Evolutionary conservation across 306 rosid species (phyloP).

Genomic region (Chamaecrista fasciculata): DNA sequence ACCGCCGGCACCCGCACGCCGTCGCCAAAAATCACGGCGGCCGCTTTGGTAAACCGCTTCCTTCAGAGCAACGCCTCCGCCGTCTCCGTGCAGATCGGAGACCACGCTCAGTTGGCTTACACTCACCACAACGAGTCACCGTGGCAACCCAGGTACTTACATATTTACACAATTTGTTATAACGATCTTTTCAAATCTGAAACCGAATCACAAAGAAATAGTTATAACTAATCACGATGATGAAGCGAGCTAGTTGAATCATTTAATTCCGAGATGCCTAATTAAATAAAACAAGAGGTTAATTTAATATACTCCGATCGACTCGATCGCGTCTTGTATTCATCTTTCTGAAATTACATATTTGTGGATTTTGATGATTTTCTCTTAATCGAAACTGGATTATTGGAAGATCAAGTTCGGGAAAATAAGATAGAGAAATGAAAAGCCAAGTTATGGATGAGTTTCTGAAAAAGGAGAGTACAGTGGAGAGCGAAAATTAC

Average conservation of each 20-base stretch:
- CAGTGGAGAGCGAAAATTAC: too few relatives aligned
- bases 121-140: constrained; percentile 71
- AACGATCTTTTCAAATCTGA: too few relatives aligned
- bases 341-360: background rate
- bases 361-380: constrained; percentile 2
- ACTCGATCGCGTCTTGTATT: background rate
- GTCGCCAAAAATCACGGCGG: constrained; percentile 68
- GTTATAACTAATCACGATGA: too few relatives aligned
- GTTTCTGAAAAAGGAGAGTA: background rate
- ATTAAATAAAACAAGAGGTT: too few relatives aligned
- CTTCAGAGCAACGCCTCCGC: constrained; percentile 45
- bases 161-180: too few relatives aligned
- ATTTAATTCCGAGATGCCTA: background rate
- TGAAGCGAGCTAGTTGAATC: background rate
- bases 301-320: too few relatives aligned
- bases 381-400: too few relatives aligned
- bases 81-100: constrained; percentile 71
- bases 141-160: constrained; percentile 81
- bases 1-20: constrained; percentile 94
- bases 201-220: background rate
- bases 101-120: constrained; percentile 65
- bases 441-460: too few relatives aligned
- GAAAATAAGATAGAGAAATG: too few relatives aligned
- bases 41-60: constrained; percentile 63
- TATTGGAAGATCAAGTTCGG: too few relatives aligned